These are phyloP conservation scores for Alternaria arborescens DNA, from an alignment of 2,329 filamentous ascomycete genomes.

Conservation along the genomic window DNA sequence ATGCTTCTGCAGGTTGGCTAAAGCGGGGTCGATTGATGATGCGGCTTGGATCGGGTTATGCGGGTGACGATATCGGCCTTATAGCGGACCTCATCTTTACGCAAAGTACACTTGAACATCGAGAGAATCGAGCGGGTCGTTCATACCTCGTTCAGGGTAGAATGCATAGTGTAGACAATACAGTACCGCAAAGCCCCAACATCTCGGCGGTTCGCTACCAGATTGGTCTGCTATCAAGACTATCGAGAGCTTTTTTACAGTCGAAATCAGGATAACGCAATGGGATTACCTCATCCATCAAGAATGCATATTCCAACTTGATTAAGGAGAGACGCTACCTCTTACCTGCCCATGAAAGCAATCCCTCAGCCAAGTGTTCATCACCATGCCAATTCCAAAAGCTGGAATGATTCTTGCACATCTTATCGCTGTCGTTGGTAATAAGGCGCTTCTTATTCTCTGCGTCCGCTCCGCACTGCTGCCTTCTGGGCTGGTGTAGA, in stretches of 20 bases:
- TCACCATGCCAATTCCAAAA: constrained; percentile 38
- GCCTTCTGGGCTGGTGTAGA: constrained; percentile 29
- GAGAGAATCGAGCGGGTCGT: neutral
- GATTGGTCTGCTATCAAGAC: neutral
- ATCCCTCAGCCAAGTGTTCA: constrained; percentile 32
- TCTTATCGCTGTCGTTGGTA: constrained; percentile 34
- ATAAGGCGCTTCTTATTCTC: constrained; percentile 27
- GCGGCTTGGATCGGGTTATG: constrained; percentile 24
- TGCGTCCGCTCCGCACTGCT: constrained; percentile 8
- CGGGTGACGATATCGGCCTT: constrained; percentile 10
- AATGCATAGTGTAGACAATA: neutral
- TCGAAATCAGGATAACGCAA: neutral
- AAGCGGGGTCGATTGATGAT: constrained; percentile 19
- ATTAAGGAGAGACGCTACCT: neutral
- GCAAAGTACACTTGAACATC: neutral
- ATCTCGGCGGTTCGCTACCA: neutral
- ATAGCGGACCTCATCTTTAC: neutral
- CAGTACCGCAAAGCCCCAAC: neutral
- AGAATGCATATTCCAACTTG: neutral
- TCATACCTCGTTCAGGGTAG: neutral
- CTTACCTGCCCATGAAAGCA: constrained; percentile 26
- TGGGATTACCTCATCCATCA: neutral
- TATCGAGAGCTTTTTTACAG: neutral
- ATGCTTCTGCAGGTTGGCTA: constrained; percentile 14
- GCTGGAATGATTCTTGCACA: constrained; percentile 42